A percentile compares a stretch with the other conserved stretches of the same genome.
These are phyloP conservation scores for Suhomyces pyralidae DNA, from an alignment of 805 yeast genomes.

Conservation along the genomic window DNA sequence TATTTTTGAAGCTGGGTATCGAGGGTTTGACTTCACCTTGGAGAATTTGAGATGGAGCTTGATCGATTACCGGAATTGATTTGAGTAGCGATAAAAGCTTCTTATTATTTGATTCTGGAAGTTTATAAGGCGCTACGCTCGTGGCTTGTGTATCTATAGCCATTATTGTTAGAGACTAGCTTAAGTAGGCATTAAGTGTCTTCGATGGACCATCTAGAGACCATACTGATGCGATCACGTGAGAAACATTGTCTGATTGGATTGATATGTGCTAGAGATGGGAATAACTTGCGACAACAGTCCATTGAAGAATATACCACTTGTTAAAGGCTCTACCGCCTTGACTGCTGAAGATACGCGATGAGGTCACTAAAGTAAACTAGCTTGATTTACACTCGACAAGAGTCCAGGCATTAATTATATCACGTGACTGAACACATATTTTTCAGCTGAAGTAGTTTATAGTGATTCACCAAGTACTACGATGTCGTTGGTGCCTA, in stretches of 20 bases:
- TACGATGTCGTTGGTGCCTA: neutral
- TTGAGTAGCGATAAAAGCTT: neutral
- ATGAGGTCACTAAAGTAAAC: too few species aligned
- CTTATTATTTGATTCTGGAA: neutral
- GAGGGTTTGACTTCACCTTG: neutral
- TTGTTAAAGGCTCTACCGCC: neutral
- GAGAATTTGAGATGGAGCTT: neutral
- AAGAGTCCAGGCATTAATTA: neutral
- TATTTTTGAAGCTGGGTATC: conserved; percentile 3
- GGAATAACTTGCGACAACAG: neutral
- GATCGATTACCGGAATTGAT: neutral
- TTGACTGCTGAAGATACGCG: too few species aligned
- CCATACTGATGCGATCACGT: neutral
- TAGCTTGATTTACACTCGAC: too few species aligned
- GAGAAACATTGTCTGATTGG: neutral
- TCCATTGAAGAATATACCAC: neutral
- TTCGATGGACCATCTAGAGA: neutral
- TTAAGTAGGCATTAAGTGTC: neutral
- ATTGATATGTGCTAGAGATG: neutral
- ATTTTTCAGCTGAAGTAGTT: neutral
- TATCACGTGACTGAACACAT: neutral
- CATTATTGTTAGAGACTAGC: neutral
- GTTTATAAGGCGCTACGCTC: neutral
- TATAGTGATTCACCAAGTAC: neutral
- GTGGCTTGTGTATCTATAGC: neutral